Evolutionary conservation across 176 grass and related monocot species (phyloP).

Genomic region (Zizania latifolia): DNA sequence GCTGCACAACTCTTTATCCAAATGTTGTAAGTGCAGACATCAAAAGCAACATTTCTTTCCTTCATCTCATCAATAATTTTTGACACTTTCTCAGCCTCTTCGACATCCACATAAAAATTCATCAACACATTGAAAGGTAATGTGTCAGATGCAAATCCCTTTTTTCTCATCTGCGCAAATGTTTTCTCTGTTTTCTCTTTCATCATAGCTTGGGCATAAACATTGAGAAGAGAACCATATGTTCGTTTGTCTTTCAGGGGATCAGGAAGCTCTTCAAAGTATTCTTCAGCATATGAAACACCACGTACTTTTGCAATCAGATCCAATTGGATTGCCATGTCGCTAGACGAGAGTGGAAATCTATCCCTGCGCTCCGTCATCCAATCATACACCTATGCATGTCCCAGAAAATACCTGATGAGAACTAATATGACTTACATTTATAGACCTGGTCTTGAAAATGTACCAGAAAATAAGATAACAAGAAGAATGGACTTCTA

Average conservation of each 20-base stretch:
- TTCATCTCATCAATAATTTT: constrained; percentile 71
- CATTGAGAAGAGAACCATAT: constrained; percentile 80
- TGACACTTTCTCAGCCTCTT: constrained; percentile 47
- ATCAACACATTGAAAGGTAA: constrained; percentile 87
- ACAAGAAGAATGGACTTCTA: constrained; percentile 1
- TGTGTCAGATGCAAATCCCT: constrained; percentile 55
- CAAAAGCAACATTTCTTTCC: constrained; percentile 53
- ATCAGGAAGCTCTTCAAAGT: constrained; percentile 68
- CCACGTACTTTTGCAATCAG: constrained; percentile 69
- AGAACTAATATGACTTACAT: not conserved
- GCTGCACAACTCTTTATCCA: constrained; percentile 79
- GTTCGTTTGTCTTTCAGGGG: constrained; percentile 69
- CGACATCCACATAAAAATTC: constrained; percentile 75
- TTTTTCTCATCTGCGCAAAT: constrained; percentile 64
- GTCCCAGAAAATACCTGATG: not conserved
- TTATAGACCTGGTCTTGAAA: constrained; percentile 12
- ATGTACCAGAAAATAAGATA: not conserved
- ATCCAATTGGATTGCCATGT: constrained; percentile 86
- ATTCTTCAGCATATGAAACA: constrained; percentile 59
- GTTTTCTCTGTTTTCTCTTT: constrained; percentile 68
- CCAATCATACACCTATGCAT: constrained; percentile 73
- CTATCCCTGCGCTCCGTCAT: constrained; percentile 56
- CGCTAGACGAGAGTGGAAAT: constrained; percentile 55
- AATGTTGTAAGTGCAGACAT: constrained; percentile 84
- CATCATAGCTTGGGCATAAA: constrained; percentile 68